Evolutionary conservation across 768 basidiomycete genomes (phyloP).

Genomic region (Pleurotus ostreatus): DNA sequence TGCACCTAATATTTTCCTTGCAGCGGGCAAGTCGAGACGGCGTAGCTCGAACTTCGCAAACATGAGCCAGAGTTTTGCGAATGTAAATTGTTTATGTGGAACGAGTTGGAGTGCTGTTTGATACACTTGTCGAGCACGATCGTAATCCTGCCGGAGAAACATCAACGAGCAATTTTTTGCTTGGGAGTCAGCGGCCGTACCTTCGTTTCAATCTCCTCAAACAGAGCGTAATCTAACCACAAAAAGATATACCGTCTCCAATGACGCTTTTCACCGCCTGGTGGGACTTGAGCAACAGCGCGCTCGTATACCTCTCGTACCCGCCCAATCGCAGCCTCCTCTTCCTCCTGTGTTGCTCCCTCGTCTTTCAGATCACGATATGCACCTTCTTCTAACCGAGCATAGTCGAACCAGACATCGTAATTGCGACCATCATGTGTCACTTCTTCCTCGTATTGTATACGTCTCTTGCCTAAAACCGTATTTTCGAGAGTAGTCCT

Average conservation of each 20-base stretch:
- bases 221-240: slow-evolving; percentile 94
- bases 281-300: slow-evolving; percentile 93
- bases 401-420: slow-evolving; percentile 98
- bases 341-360: slow-evolving; percentile 68
- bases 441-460: slow-evolving; percentile 97
- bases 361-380: slow-evolving; percentile 71
- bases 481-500: slow-evolving; percentile 86
- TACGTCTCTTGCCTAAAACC: slow-evolving; percentile 94
- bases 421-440: slow-evolving; percentile 90
- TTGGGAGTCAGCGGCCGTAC: slow-evolving; percentile 31
- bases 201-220: slow-evolving; percentile 95
- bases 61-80: slow-evolving; percentile 93
- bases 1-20: slow-evolving; percentile 84
- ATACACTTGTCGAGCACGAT: slow-evolving; percentile 86
- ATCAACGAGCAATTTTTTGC: not conserved
- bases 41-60: slow-evolving; percentile 92
- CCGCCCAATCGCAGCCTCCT: slow-evolving; percentile 54
- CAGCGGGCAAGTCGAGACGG: slow-evolving; percentile 73
- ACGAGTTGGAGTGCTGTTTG: slow-evolving; percentile 85
- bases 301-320: slow-evolving; percentile 95
- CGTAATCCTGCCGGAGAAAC: slow-evolving; percentile 58
- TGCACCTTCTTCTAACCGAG: slow-evolving; percentile 88
- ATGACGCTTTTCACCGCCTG: slow-evolving; percentile 88
- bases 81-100: slow-evolving; percentile 96
- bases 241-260: slow-evolving; percentile 89